Percentiles rank a stretch among this genome's conserved stretches.
phyloP scores from a whole-genome alignment of 169 alveolate genomes.

The Eimeria sp. region DNA sequence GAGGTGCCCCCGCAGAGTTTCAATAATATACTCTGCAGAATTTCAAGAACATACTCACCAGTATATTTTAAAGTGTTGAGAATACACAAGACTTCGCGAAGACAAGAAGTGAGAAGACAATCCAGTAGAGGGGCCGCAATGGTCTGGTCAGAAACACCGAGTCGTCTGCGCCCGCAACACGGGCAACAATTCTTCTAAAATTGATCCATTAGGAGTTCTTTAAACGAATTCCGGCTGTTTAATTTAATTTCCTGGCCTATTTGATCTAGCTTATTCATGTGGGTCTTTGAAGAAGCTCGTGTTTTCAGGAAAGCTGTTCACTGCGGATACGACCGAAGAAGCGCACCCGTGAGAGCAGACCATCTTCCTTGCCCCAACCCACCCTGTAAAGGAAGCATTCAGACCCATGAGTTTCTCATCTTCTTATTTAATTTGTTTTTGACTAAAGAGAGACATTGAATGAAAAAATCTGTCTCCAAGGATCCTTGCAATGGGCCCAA shows the following conservation, averaged over 20 bases:
- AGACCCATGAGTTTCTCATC: background rate
- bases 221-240: background rate
- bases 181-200: background rate
- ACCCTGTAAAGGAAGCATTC: too few species aligned
- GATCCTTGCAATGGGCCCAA: background rate
- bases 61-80: background rate
- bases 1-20: background rate
- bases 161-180: background rate
- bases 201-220: background rate
- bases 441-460: background rate
- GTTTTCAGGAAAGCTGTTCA: background rate
- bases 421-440: background rate
- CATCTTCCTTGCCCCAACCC: background rate
- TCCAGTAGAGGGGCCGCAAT: background rate
- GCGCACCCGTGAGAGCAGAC: background rate
- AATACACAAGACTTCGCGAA: background rate
- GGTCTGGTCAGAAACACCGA: constrained; percentile 3
- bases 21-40: background rate
- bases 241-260: background rate
- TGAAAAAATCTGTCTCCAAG: background rate
- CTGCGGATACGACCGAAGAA: background rate
- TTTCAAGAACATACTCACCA: background rate
- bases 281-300: background rate
- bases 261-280: background rate
- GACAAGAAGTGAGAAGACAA: background rate